Base-by-base conservation (phyloP, 106 monocot species). In the Dioscorea dumetorum region DNA sequence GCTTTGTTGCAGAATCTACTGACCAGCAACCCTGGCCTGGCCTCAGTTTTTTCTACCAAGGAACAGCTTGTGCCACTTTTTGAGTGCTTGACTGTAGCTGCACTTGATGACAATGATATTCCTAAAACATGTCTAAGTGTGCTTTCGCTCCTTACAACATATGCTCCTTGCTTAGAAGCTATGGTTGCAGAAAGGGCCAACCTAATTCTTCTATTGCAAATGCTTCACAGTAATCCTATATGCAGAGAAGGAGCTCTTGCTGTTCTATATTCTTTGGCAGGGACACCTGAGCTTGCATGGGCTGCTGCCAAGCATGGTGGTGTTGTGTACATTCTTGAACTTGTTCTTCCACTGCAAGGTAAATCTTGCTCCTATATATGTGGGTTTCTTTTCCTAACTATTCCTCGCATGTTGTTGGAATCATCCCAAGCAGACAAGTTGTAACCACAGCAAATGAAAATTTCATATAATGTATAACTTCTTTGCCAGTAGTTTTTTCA, bases 291-390 rank as follows among this genome's bases (percentile, higher is more conserved):
- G 75, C 93, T 99, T 64, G 93, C 93, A 62, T 99, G 99, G 99
- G 90, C 93, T 72, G 93, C 87, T 41, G 99, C 99, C 31, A 99
- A 99, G 78, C 90, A 99, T 79, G 99, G 99, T 60, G 99, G 99
- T 49, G 99, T 93, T 48, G 99, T 99, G 4, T 99, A 93, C 63
- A 87, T 90, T 80, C 99, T 99, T 75, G 90, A 99, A 68, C 92
- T 99, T 67, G 85, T 99, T 62, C 80, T 99, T 69, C 99, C 99
- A 48, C 49, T 81, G 50, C 84, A 90, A 83, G 99, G 99, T 93
- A 70, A 69, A 67, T 41, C 3, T 41, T 0, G 5, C 9, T 41
- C 41, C 41, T 41, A 41, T 41, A n/a, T n/a, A 41, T 41, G 41
- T 8, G 41, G 9, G 10, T 41, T 48, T 57, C 4, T 73, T 63